Base-by-base conservation (phyloP, 2,329 filamentous ascomycete species). In the Ophiostoma populinum region DNA sequence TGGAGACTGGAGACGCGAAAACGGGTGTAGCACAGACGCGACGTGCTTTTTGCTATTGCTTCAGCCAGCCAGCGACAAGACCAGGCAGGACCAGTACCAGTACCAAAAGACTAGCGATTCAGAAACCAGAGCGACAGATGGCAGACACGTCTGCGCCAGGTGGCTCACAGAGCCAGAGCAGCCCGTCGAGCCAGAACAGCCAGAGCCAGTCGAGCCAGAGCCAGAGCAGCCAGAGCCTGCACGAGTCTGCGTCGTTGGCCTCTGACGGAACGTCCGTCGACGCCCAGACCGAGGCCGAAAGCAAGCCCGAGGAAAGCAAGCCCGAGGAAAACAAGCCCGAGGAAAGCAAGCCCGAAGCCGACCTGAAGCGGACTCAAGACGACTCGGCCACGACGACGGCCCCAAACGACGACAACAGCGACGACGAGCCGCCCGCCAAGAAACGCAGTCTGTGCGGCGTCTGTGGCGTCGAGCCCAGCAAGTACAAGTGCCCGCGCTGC, bases 401-500 rank as follows among this genome's bases (percentile, higher is more conserved):
- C 6, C 15, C 31, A 18, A 18, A 28, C 24, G 12, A 26, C 12
- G 12, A 13, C 5, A 5, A 21, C 21, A 19, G 12, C 19, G 16
- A 25, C 16, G 12, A 40, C 27, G 26, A n/a, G n/a, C 40, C 43
- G 3, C 33, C 38, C 2, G 25, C 36, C 29, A 45, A 45, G 29
- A 36, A 35, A 6, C 42, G 40, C 9, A 38, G 41, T 5, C 53
- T 70, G 30, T 76, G 72, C 44, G 60, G 61, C 5, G 55, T 73
- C 21, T 77, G 72, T 49, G 49, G 62, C 19, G 47, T 51, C 22
- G 58, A 58, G 5, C 55, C 61, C 15, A 59, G 58, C 20, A 75
- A 71, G 49, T 77, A 77, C 52, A 76, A 73, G 46, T 77, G 72
- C 42, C 58, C 67, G n/a, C 59, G 60, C 19, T 77, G 72, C 48